phyloP scores from a whole-genome alignment of 108 stramenopile genomes.

The Skeletonema tropicum region DNA sequence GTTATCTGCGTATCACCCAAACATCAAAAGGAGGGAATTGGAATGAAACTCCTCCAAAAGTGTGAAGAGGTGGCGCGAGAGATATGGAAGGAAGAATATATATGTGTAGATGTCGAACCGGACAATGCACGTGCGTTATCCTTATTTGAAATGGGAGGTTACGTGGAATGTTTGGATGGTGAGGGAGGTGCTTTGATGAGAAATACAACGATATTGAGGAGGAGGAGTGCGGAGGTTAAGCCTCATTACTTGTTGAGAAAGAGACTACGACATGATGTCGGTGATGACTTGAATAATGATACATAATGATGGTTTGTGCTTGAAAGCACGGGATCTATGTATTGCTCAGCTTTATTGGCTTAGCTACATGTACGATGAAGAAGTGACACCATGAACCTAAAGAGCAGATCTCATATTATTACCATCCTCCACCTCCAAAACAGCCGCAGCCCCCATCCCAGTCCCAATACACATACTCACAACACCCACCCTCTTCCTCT shows the following conservation, averaged over 20 bases:
- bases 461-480: conserved; percentile 98
- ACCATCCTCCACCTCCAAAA: conserved; percentile 79
- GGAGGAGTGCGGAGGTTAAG: conserved; percentile 25
- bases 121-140: conserved; percentile 23
- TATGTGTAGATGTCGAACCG: conserved; percentile 41
- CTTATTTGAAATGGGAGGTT: conserved; percentile 36
- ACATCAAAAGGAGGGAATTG: conserved; percentile 37
- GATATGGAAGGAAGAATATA: conserved; percentile 21
- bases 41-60: conserved; percentile 22
- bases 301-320: background rate
- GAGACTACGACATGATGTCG: conserved; percentile 11
- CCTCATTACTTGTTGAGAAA: conserved; percentile 42
- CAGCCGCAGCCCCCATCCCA: conserved; percentile 96
- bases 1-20: conserved; percentile 38
- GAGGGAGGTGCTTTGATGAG: conserved; percentile 14
- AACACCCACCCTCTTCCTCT: conserved; percentile 69
- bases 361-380: too few relatives aligned
- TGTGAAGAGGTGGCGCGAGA: conserved; percentile 34
- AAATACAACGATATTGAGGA: conserved; percentile 34
- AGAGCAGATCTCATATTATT: conserved; percentile 18
- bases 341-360: too few relatives aligned
- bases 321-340: too few relatives aligned
- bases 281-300: background rate
- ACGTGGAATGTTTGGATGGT: conserved; percentile 18
- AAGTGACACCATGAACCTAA: conserved; percentile 23